phyloP scores from a whole-genome alignment of 1,284 basidiomycete species.

The Tylopilus sp. region DNA sequence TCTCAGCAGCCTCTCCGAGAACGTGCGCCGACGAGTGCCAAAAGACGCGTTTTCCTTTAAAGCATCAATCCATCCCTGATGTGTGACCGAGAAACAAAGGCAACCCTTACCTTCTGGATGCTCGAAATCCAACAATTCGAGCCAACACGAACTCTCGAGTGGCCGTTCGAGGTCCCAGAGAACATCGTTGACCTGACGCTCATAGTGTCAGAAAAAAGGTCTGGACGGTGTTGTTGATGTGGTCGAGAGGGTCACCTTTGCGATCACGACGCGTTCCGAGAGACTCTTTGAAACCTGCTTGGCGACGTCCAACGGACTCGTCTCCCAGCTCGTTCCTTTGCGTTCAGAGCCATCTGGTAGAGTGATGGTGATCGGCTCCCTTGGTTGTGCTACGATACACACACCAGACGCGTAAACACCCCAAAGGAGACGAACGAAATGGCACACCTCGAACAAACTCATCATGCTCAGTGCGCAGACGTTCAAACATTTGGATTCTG shows the following conservation, averaged over 20 bases:
- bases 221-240: too few relatives aligned
- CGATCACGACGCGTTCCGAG: slow-evolving; percentile 88
- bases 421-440: background rate
- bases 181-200: slow-evolving; percentile 68
- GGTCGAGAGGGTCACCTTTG: slow-evolving; percentile 57
- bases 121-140: slow-evolving; percentile 93
- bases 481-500: slow-evolving; percentile 88
- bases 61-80: background rate
- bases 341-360: slow-evolving; percentile 85
- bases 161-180: slow-evolving; percentile 97
- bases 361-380: slow-evolving; percentile 81
- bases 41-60: slow-evolving; percentile 86
- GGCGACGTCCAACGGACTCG: slow-evolving; percentile 92
- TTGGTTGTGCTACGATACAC: slow-evolving; percentile 65
- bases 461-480: slow-evolving; percentile 85
- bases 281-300: slow-evolving; percentile 85
- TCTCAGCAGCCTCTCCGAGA: slow-evolving; percentile 95
- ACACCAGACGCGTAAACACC: background rate
- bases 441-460: slow-evolving; percentile 69
- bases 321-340: slow-evolving; percentile 90
- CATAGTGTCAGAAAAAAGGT: background rate
- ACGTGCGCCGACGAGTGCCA: slow-evolving; percentile 99
- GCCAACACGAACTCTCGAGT: slow-evolving; percentile 76
- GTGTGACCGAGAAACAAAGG: background rate
- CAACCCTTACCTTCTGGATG: slow-evolving; percentile 76